Percentiles rank a stretch among this genome's conserved stretches.
Evolutionary conservation across 345 rosid genomes (phyloP).

Genomic region (Populus nigra): DNA sequence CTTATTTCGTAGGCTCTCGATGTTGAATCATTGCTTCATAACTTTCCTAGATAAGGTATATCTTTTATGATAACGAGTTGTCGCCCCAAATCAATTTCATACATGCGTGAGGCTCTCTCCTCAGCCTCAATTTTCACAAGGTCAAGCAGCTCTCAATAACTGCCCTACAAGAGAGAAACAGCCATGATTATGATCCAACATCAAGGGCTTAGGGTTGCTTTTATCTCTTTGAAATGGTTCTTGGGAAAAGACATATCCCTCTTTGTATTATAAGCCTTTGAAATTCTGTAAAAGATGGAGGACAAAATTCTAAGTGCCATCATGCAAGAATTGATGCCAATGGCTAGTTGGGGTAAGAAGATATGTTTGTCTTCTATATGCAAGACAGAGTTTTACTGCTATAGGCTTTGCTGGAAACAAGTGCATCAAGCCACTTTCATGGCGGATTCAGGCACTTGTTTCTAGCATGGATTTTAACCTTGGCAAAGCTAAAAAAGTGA

Average conservation of each 20-base stretch:
- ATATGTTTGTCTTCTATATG: background rate
- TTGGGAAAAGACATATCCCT: background rate
- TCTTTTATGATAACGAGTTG: background rate
- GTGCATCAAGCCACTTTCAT: no score
- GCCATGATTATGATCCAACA: slow-evolving; percentile 9
- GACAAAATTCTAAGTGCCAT: background rate
- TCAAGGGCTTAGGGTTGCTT: background rate
- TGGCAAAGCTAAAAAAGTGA: no score
- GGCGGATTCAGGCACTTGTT: no score
- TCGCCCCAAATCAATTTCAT: background rate
- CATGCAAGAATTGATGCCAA: background rate
- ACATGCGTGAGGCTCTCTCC: background rate
- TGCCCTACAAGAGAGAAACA: slow-evolving; percentile 6
- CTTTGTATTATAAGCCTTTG: slow-evolving; percentile 18
- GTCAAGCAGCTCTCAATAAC: slow-evolving; percentile 12
- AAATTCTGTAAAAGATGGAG: slow-evolving; percentile 4
- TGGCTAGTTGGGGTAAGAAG: background rate
- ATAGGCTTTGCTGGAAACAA: no score
- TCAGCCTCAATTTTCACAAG: background rate
- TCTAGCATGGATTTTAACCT: no score
- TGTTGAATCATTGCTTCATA: background rate
- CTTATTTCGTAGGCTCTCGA: background rate
- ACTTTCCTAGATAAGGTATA: background rate
- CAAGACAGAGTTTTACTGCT: background rate
- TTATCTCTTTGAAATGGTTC: slow-evolving; percentile 1